Base-by-base conservation (phyloP, 73 alveolate genomes). In the Tetrahymena thermophila region DNA sequence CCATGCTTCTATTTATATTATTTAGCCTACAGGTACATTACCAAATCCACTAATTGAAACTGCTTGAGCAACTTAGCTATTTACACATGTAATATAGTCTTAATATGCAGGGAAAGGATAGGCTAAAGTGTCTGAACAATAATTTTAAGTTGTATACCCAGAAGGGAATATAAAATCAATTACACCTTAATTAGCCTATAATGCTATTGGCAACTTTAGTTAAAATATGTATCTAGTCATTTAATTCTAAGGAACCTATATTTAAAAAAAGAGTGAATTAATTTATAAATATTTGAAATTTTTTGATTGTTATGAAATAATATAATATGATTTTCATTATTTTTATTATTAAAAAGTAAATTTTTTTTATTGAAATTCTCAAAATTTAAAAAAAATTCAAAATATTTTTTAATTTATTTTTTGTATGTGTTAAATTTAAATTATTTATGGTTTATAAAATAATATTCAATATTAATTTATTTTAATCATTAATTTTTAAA, bases 1-100 rank as follows among this genome's bases (percentile, higher is more conserved):
- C 94, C 93, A 85, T 14, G 89, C 31, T 85, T 94, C 93, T 19
- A 85, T 94, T 38, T 84, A 83, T 16, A 94, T 85, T 11, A 94
- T 94, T 19, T 55, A n/a, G 37, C n/a, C 25, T 38, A 37, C 94
- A 85, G 93, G 94, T 8, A 84, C 96, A n/a, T n/a, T 25, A 71
- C 37, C 89, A 71, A 28, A 71, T 2, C 37, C 37, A 25, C 89
- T 71, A 1, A 71, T 25, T 8, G 89, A 71, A n/a, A 71, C 13
- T 8, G 89, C 31, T 28, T 31, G 17, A 71, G 89, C 89, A 19
- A 50, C 83, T 50, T n/a, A 8, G 31, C 8, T 28, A n/a, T 28
- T n/a, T n/a, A 71, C 89, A 8, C 89, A 71, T 71, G 89, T 19
- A 31, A 71, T 71, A 71, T 28, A 71, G 13, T 71, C 89, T 28